Base-by-base conservation (phyloP, 345 rosid species). In the Eucalyptus shirleyi region DNA sequence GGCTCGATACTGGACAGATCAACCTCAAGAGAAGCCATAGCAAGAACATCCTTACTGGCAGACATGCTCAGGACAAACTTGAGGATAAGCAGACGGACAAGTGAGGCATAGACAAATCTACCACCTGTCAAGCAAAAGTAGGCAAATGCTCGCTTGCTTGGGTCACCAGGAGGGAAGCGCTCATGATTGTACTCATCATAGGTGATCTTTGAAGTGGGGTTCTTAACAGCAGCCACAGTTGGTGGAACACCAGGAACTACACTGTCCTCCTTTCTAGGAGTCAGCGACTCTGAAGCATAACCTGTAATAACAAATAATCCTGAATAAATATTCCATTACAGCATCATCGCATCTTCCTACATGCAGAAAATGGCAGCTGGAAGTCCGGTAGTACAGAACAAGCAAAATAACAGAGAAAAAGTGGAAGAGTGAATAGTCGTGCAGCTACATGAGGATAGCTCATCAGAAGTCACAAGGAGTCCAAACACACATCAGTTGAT, bases 131-230 rank as follows among this genome's bases (percentile, higher is more conserved):
- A 87, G 91, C 95, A 98, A 92, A 97, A 97, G 89, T 96, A 97
- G 32, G 99, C 99, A 89, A 97, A 97, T n/a, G 99, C 99, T 13
- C 99, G 95, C 93, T 96, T 97, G 96, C 96, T 95, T 51, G 98
- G 98, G 85, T 96, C 99, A 87, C 99, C 99, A 56, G 99, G 98
- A 65, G 99, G 96, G 91, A 89, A 96, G 90, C 99, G 97, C 92
- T 96, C 98, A 60, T 97, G 99, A 90, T 96, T 96, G 89, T 94
- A 91, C 91, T 96, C 94, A 59, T 96, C 99, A 88, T 97, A 97
- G n/a, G 95, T 95, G 85, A 97, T 96, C 93, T 95, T 97, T 13
- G 98, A 93, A 88, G 93, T 94, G 49, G 98, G 98, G 86, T 95
- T 96, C 93, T 96, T 96, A 88, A 96, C 88, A 47, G 99, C 99